A percentile compares a stretch with the other conserved stretches of the same genome.
Evolutionary conservation across 495 filamentous ascomycete genomes (phyloP).

Genomic region (Acidomyces sp.): DNA sequence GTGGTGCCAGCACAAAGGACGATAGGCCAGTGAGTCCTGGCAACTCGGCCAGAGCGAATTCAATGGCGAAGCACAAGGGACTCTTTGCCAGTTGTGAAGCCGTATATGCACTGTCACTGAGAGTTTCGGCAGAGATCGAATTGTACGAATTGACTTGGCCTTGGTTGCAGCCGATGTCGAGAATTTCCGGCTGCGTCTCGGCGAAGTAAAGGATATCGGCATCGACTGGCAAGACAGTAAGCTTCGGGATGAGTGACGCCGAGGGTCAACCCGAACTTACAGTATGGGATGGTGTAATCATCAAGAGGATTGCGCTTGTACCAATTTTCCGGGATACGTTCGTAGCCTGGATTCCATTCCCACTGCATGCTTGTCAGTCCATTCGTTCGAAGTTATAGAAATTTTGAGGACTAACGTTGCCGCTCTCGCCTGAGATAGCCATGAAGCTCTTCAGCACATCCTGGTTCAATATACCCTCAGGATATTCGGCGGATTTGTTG

Average conservation of each 20-base stretch:
- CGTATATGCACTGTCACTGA: conserved; percentile 33
- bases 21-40: conserved; percentile 6
- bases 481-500: conserved; percentile 29
- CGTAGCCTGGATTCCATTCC: conserved; percentile 17
- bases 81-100: conserved; percentile 19
- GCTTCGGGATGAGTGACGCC: neutral
- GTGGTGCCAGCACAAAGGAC: neutral
- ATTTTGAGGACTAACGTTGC: conserved; percentile 9
- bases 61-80: conserved; percentile 22
- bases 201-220: conserved; percentile 18
- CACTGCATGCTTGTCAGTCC: conserved; percentile 1
- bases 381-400: too few species aligned
- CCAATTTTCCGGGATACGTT: conserved; percentile 45
- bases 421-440: conserved; percentile 16
- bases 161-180: conserved; percentile 43
- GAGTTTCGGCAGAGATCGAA: conserved; percentile 34
- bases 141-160: conserved; percentile 43
- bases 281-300: conserved; percentile 32
- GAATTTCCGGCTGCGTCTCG: conserved; percentile 23
- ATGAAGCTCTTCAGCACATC: conserved; percentile 23
- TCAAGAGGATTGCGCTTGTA: conserved; percentile 34
- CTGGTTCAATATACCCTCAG: conserved; percentile 25
- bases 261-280: neutral
- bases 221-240: conserved; percentile 2
- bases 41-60: conserved; percentile 10